Evolutionary conservation across 2,329 filamentous ascomycete species (phyloP), one percentile per base, ranked within the genome.

Genomic region (Claviceps pazoutovae): DNA sequence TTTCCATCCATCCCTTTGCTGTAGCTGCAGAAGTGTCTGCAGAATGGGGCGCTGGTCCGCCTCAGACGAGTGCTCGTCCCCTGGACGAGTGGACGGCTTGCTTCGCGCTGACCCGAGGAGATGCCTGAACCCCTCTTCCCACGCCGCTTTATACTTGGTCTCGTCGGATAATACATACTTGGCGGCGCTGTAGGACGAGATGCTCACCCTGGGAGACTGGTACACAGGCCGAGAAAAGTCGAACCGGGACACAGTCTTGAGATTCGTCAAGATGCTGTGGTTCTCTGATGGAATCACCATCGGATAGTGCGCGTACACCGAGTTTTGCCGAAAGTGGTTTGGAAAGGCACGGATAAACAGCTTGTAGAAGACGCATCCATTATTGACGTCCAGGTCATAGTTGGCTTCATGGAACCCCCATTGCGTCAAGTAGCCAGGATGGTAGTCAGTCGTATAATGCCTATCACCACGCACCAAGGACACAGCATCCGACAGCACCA

Each of bases 301-400:
- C n/a, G 82, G 86, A 61, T 84, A 89, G 62, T 90, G 86, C 0
- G 85, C 87, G 56, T 91, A 94, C 51, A 90, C 80, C 0, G 84
- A 89, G 69, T 93, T 83, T 19, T 74, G 68, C 62, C 79, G 80
- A 74, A 90, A 91, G 68, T 88, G 84, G 57, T 85, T 76, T 1
- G 88, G 88, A 72, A 94, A 88, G 0, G 86, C 85, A 5, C 84
- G 78, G 38, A 87, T 72, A 63, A 90, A 84, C 38, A 94, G 75
- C 71, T 93, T 94, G 73, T 90, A 89, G 67, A 91, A 86, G 13
- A 89, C 80, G 58, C 84, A 88, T 46, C 88, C 88, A 62, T 93
- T 83, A 66, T 93, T 86, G 57, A 91, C 68, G 53, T 76, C 79
- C 21, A 82, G 68, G 58, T 94, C 86, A 52, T 83, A 87, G 19